phyloP scores from a whole-genome alignment of 352 stramenopile genomes.

The Pythium brachiatum region DNA sequence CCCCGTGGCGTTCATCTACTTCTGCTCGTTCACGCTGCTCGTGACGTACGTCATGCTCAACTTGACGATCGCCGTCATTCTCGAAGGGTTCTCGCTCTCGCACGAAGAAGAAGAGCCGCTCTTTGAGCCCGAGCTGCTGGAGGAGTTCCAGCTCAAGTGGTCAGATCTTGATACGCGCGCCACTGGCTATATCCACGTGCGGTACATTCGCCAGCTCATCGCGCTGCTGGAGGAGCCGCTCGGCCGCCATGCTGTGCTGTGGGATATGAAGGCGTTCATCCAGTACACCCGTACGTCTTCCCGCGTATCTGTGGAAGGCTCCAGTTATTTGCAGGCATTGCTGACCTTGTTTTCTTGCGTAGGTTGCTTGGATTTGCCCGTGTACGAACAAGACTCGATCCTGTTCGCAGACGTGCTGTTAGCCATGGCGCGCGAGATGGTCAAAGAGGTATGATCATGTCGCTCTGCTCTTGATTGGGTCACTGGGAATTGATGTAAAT shows the following conservation, averaged over 20 bases:
- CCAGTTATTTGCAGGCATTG: not conserved
- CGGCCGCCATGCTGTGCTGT: conserved; percentile 44
- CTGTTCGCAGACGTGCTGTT: conserved; percentile 89
- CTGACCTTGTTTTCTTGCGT: conserved; percentile 2
- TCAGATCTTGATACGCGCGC: conserved; percentile 85
- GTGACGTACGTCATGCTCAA: conserved; percentile 94
- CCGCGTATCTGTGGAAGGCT: too few relatives aligned
- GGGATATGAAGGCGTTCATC: conserved; percentile 49
- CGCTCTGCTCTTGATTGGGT: not conserved
- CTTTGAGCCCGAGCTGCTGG: conserved; percentile 84
- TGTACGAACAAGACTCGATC: conserved; percentile 82
- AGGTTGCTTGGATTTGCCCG: conserved; percentile 64
- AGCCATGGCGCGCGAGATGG: conserved; percentile 74
- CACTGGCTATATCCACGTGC: conserved; percentile 77
- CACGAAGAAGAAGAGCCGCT: conserved; percentile 87
- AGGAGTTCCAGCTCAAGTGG: conserved; percentile 90
- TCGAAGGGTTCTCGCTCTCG: conserved; percentile 88
- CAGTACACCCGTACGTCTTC: conserved; percentile 51
- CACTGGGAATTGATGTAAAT: not conserved
- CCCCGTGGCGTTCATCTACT: conserved; percentile 61
- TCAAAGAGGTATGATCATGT: conserved; percentile 56
- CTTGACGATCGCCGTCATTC: conserved; percentile 92
- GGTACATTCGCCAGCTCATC: conserved; percentile 74
- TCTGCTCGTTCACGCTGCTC: conserved; percentile 89
- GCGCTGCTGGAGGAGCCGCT: conserved; percentile 75